Evolutionary conservation across 441 rosid genomes (phyloP).

Genomic region (California macrophylla): DNA sequence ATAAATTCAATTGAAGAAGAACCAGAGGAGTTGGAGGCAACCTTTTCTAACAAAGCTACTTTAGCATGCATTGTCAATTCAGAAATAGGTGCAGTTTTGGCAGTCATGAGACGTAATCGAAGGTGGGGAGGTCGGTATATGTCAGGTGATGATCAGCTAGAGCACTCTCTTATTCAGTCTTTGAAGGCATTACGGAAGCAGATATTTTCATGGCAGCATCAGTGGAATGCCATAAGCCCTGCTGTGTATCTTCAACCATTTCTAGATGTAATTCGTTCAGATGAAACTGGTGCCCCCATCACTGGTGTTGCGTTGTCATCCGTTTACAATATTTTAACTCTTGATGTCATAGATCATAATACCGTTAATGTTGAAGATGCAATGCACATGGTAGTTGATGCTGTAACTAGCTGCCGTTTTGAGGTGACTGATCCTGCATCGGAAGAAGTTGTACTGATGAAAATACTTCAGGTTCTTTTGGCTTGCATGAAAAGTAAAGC

Average conservation of each 20-base stretch:
- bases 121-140: conserved; percentile 79
- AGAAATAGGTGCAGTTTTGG: conserved; percentile 85
- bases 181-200: conserved; percentile 75
- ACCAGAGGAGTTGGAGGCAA: conserved; percentile 43
- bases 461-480: conserved; percentile 90
- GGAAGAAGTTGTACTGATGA: conserved; percentile 93
- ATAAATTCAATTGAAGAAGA: conserved; percentile 53
- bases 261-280: conserved; percentile 78
- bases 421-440: conserved; percentile 96
- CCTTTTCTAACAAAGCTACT: conserved; percentile 42
- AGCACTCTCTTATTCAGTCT: conserved; percentile 82
- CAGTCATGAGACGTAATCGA: conserved; percentile 94
- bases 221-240: conserved; percentile 62
- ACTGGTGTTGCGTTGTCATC: conserved; percentile 94
- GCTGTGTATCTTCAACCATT: conserved; percentile 70
- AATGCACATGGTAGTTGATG: conserved; percentile 75
- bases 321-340: conserved; percentile 72
- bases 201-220: conserved; percentile 66
- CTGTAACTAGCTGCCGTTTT: conserved; percentile 79
- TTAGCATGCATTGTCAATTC: conserved; percentile 70
- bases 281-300: conserved; percentile 91
- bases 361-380: conserved; percentile 74
- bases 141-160: conserved; percentile 82
- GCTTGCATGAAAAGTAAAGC: conserved; percentile 94
- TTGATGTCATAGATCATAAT: conserved; percentile 59